These are phyloP conservation scores for Posidonia australis DNA, from an alignment of 106 monocot species.

Conservation along the genomic window DNA sequence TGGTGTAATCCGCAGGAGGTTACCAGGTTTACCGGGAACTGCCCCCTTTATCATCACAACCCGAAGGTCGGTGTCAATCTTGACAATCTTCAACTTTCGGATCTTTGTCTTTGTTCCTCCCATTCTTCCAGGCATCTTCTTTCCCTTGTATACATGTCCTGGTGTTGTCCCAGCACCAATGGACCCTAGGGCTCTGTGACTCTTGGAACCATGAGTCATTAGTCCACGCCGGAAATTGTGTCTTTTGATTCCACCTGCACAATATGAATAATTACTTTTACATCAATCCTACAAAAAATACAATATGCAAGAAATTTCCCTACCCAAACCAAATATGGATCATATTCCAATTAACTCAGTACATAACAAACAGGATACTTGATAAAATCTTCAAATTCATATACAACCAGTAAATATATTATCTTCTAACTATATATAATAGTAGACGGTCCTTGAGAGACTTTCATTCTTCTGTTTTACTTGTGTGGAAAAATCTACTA, in stretches of 20 bases:
- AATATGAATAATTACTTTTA: neutral
- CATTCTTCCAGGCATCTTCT: slow-evolving; percentile 97
- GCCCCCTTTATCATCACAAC: slow-evolving; percentile 88
- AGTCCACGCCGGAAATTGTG: slow-evolving; percentile 76
- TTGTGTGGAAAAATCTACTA: too few species aligned
- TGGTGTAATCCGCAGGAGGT: slow-evolving; percentile 79
- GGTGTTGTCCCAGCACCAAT: slow-evolving; percentile 97
- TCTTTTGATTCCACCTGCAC: slow-evolving; percentile 85
- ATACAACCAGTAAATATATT: too few species aligned
- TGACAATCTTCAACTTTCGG: slow-evolving; percentile 76
- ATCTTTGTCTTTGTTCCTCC: slow-evolving; percentile 88
- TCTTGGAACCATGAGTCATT: slow-evolving; percentile 93
- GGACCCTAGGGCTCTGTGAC: slow-evolving; percentile 63
- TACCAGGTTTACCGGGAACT: slow-evolving; percentile 89
- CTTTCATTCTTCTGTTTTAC: too few species aligned
- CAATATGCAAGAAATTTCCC: neutral
- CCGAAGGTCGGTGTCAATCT: slow-evolving; percentile 76
- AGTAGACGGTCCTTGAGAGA: too few species aligned
- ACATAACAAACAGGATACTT: too few species aligned
- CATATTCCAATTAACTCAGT: too few species aligned
- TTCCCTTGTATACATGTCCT: slow-evolving; percentile 90
- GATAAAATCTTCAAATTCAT: too few species aligned
- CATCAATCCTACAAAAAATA: neutral
- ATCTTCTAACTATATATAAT: too few species aligned
- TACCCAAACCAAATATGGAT: neutral